Evolutionary conservation across 768 basidiomycete species (phyloP).

Genomic region (Trametes coccinea): DNA sequence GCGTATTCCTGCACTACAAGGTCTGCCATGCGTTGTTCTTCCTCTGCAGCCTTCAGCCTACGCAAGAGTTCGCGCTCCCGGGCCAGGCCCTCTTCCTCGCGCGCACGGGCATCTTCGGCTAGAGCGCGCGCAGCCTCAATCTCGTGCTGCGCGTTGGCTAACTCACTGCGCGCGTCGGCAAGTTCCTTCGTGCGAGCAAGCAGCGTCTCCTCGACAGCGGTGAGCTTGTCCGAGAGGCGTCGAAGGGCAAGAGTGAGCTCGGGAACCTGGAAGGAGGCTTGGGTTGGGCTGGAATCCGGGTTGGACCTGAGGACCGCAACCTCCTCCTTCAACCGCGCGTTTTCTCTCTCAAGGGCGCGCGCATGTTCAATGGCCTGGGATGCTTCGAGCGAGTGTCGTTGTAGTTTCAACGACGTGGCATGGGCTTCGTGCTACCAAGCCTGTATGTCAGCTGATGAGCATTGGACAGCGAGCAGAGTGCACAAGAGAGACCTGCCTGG

Average conservation of each 20-base stretch:
- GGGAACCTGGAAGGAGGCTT: constrained; percentile 40
- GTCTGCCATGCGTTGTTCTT: constrained; percentile 64
- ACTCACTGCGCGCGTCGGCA: constrained; percentile 43
- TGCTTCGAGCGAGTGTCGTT: constrained; percentile 57
- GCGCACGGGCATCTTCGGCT: constrained; percentile 51
- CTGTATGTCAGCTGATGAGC: constrained; percentile 31
- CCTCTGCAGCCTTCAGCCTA: constrained; percentile 49
- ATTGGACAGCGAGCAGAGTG: constrained; percentile 3
- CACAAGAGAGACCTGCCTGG: constrained; percentile 31
- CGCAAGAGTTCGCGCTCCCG: constrained; percentile 52
- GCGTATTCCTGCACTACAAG: constrained; percentile 73
- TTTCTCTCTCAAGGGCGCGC: constrained; percentile 57
- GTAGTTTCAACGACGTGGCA: constrained; percentile 62
- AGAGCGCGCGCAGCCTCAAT: constrained; percentile 57
- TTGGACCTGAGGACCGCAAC: constrained; percentile 53
- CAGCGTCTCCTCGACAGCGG: constrained; percentile 57
- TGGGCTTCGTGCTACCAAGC: constrained; percentile 67
- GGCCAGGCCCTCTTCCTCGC: constrained; percentile 53
- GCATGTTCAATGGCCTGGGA: constrained; percentile 49
- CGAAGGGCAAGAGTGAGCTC: constrained; percentile 71
- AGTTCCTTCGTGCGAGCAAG: constrained; percentile 51
- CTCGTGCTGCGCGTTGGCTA: constrained; percentile 41
- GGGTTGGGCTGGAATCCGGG: constrained; percentile 45
- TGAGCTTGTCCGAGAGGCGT: constrained; percentile 66
- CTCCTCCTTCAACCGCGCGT: constrained; percentile 56